These are phyloP conservation scores for Triticum dicoccoides DNA, from an alignment of 176 grass and related monocot genomes.

Conservation along the genomic window DNA sequence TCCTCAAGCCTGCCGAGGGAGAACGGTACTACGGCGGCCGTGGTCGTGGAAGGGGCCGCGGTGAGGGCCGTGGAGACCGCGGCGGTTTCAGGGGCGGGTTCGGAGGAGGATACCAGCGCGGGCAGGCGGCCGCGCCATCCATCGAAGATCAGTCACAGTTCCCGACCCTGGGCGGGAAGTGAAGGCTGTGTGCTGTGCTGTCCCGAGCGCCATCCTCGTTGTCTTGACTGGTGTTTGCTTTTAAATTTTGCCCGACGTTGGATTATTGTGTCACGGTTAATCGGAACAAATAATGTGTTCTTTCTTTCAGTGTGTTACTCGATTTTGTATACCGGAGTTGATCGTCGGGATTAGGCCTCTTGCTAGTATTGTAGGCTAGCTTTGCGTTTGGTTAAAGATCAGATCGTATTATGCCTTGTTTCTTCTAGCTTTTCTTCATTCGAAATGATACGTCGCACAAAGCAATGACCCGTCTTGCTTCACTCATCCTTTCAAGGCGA, in stretches of 20 bases:
- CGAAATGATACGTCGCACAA: neutral
- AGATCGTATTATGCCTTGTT: neutral
- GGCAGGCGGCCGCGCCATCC: slow-evolving; percentile 35
- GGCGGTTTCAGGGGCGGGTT: slow-evolving; percentile 51
- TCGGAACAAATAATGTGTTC: slow-evolving; percentile 49
- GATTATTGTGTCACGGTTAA: slow-evolving; percentile 35
- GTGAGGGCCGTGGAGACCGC: slow-evolving; percentile 47
- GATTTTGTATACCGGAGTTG: slow-evolving; percentile 43
- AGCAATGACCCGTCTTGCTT: neutral
- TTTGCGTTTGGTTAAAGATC: slow-evolving; percentile 24
- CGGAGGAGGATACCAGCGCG: slow-evolving; percentile 34
- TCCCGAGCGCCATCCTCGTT: slow-evolving; percentile 2
- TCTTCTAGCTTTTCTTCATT: neutral
- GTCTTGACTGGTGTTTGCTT: slow-evolving; percentile 22
- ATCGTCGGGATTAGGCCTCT: slow-evolving; percentile 34
- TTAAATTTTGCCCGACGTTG: slow-evolving; percentile 47
- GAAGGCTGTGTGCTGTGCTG: slow-evolving; percentile 25
- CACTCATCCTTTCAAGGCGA: neutral
- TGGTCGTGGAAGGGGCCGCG: slow-evolving; percentile 60
- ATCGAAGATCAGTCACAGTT: slow-evolving; percentile 79
- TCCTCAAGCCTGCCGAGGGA: slow-evolving; percentile 80
- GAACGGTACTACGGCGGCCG: slow-evolving; percentile 60
- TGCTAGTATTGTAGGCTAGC: slow-evolving; percentile 43
- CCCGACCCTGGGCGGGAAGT: slow-evolving; percentile 77
- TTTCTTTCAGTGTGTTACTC: slow-evolving; percentile 32